Evolutionary conservation across 805 yeast species (phyloP).

Genomic region (Saccharomyces mikatae): DNA sequence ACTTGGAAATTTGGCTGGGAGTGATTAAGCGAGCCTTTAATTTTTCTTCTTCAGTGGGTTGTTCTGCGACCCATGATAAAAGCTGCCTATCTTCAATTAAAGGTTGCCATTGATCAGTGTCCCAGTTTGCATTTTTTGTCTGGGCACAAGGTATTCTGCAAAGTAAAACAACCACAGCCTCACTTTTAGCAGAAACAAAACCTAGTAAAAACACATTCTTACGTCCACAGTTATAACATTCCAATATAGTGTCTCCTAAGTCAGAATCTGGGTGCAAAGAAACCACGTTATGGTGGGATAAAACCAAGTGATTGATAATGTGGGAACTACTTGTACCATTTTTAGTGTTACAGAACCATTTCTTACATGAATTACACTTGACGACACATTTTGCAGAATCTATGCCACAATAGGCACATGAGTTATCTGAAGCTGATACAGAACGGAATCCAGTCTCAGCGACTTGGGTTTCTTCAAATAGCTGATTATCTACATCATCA

Average conservation of each 20-base stretch:
- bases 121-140: constrained; percentile 72
- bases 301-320: constrained; percentile 75
- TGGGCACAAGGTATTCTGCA: constrained; percentile 88
- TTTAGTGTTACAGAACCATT: constrained; percentile 86
- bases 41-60: constrained; percentile 58
- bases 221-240: constrained; percentile 86
- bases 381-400: constrained; percentile 57
- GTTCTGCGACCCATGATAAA: constrained; percentile 71
- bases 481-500: background rate
- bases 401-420: constrained; percentile 69
- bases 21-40: constrained; percentile 49
- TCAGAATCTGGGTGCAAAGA: constrained; percentile 72
- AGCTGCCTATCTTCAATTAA: constrained; percentile 72
- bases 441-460: background rate
- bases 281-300: constrained; percentile 68
- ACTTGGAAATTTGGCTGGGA: constrained; percentile 54
- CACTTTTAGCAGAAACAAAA: constrained; percentile 78
- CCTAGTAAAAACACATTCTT: constrained; percentile 76
- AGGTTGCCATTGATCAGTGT: constrained; percentile 79
- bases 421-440: constrained; percentile 30
- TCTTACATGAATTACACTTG: constrained; percentile 65
- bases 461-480: background rate
- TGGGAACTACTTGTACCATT: constrained; percentile 59
- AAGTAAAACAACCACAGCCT: constrained; percentile 75
- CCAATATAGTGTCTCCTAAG: constrained; percentile 78